These are phyloP conservation scores for Hymenochaete sp. DNA, from an alignment of 1,284 basidiomycete genomes.

Conservation along the genomic window DNA sequence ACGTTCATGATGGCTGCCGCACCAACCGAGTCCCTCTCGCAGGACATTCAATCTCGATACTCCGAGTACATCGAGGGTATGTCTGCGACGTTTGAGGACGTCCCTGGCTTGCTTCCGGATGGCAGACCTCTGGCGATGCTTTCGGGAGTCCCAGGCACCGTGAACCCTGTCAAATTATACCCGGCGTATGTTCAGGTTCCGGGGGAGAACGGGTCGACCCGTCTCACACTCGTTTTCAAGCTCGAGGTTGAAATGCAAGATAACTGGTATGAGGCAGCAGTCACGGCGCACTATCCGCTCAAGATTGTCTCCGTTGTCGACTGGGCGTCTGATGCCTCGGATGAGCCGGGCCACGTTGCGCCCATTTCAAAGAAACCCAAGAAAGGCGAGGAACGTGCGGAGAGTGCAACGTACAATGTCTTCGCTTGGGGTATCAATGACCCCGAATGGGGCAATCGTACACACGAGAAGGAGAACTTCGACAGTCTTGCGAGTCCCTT, in stretches of 20 bases:
- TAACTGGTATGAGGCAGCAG: conserved; percentile 76
- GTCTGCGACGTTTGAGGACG: conserved; percentile 34
- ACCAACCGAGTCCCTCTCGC: conserved; percentile 40
- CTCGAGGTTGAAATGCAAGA: conserved; percentile 82
- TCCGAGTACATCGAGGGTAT: conserved; percentile 44
- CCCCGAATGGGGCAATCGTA: conserved; percentile 52
- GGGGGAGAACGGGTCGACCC: conserved; percentile 37
- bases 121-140: conserved; percentile 33
- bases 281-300: conserved; percentile 55
- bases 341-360: conserved; percentile 28
- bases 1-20: conserved; percentile 73
- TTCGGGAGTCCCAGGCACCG: conserved; percentile 59
- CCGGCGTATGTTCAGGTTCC: conserved; percentile 66
- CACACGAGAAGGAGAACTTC: conserved; percentile 51
- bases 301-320: conserved; percentile 72
- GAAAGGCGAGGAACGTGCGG: conserved; percentile 26
- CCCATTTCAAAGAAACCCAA: conserved; percentile 28
- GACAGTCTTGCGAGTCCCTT: conserved; percentile 72
- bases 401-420: conserved; percentile 54
- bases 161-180: conserved; percentile 64
- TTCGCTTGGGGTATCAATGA: conserved; percentile 73
- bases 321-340: conserved; percentile 68
- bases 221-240: conserved; percentile 66
- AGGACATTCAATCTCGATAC: conserved; percentile 45
- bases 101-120: conserved; percentile 26